Evolutionary conservation across 2,329 filamentous ascomycete species (phyloP), one percentile per base, ranked within the genome.

Genomic region (Fusarium circinatum): DNA sequence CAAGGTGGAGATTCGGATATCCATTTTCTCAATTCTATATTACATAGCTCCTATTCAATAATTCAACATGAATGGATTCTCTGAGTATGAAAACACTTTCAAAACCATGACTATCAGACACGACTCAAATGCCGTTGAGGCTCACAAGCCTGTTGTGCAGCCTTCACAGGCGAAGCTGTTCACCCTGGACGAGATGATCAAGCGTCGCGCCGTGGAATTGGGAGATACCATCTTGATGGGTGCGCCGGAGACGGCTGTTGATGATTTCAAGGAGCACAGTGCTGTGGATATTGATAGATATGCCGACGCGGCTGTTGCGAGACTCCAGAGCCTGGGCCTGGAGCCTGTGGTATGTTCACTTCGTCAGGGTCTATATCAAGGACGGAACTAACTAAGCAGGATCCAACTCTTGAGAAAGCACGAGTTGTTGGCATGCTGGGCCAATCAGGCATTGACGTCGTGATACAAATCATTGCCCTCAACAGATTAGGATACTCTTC

Each of bases 61-160:
- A 34, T 1, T 14, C 26, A 42, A n/a, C 14, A 55, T 42, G 51
- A n/a, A 18, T 0, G 26, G 8, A 1, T 8, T 0, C 0, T 11
- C 4, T 6, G 15, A n/a, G 11, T 8, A 48, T 34, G 10, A 26
- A 11, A 30, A 3, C 8, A 39, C 17, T 10, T 4, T 5, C 13
- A n/a, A 45, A 18, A 67, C 18, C 49, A 76, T 76, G 75, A 76
- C 75, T 20, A 77, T 76, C 36, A 70, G 75, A 67, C 75, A 76
- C 59, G 75, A 77, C 11, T 68, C 62, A 4, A 73, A 45, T 18
- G 56, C 42, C 4, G 24, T 54, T 2, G 68, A 65, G 61, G 55
- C 73, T 8, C 49, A 52, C 8, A 76, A 56, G 20, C 62, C 74
- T 4, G 39, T 26, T 5, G 44, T 62, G 3, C 51, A 63, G 22